Base-by-base conservation (phyloP, 495 filamentous ascomycete genomes). In the Rhypophila decipiens region DNA sequence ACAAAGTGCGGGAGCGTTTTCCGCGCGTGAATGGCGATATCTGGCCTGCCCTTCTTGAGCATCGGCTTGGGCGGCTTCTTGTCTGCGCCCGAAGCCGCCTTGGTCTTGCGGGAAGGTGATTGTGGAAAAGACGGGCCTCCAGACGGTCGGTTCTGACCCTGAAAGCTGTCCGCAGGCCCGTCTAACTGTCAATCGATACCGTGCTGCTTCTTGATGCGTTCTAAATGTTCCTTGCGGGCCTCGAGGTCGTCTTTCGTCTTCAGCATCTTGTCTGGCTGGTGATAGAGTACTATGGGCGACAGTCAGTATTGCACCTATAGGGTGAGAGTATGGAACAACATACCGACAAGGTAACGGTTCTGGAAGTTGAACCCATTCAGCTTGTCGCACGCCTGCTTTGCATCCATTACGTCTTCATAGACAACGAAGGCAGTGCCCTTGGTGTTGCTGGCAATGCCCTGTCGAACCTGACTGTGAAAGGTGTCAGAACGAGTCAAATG, bases 311-410 rank as follows among this genome's bases (percentile, higher is more conserved):
- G 34, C 9, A n/a, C 19, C 35, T 19, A 37, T 22, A 9, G 8
- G 21, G 20, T 19, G 21, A 22, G 18, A 8, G 20, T 5, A 23
- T 13, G 10, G 23, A 34, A 11, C 21, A 42, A 79, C 88, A 38
- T 84, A 95, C 90, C 90, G 63, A 98, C 94, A 59, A 98, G 88
- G 72, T 98, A 98, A 64, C 93, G 88, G 76, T 91, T 95, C 73
- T 97, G 94, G 69, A 98, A 98, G 73, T 98, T 98, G 81, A 94
- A 98, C 61, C 93, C 93, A 73, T 98, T 97, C 61, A 98, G 76
- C 76, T 96, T 96, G 77, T 98, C 93, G 75, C 94, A 96, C 58
- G 93, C 94, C 69, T 86, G 81, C 73, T 98, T 98, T 52, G 93
- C 91, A 77, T 98, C 93, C 82, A 96, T 89, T 21, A 96, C 94